Conservation (phyloP, 768 basidiomycete species). For the Butyriboletus loyo region DNA sequence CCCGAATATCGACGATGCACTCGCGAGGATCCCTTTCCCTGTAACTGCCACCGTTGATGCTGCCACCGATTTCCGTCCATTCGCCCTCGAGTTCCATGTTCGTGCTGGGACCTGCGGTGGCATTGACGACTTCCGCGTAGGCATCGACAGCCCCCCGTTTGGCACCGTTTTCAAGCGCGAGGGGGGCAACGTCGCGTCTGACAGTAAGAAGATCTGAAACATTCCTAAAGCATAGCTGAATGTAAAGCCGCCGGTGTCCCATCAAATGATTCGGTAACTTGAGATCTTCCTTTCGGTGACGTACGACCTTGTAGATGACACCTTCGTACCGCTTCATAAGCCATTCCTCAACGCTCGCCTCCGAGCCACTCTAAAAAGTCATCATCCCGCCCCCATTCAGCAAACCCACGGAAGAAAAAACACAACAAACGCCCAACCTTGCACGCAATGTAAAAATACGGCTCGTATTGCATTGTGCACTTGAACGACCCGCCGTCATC, state of each 20-base stretch:
- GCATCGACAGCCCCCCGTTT: constrained; percentile 96
- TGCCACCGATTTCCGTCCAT: constrained; percentile 47
- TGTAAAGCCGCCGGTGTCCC: constrained; percentile 86
- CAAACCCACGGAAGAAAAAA: constrained; percentile 11
- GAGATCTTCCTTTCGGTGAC: constrained; percentile 90
- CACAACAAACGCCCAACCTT: constrained; percentile 49
- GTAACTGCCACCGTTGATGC: constrained; percentile 37
- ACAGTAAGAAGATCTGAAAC: constrained; percentile 89
- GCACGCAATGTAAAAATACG: constrained; percentile 92
- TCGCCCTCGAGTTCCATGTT: constrained; percentile 69
- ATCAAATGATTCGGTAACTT: constrained; percentile 94
- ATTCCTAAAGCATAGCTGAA: constrained; percentile 88
- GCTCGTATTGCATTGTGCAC: constrained; percentile 87
- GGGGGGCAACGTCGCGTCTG: constrained; percentile 82
- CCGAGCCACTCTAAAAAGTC: constrained; percentile 65
- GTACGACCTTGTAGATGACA: constrained; percentile 69
- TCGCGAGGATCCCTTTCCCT: constrained; percentile 83
- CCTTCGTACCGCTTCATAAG: constrained; percentile 92
- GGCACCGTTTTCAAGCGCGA: constrained; percentile 85
- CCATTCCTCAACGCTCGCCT: constrained; percentile 93
- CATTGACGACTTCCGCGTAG: constrained; percentile 92
- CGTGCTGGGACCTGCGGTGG: constrained; percentile 63
- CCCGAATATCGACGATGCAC: constrained; percentile 89
- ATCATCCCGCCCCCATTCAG: constrained; percentile 6
- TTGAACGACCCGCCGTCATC: constrained; percentile 98